Evolutionary conservation across 1,139 yeast genomes (phyloP), one percentile per base, ranked within the genome.

Genomic region (Yamadazyma atmosphaerica): DNA sequence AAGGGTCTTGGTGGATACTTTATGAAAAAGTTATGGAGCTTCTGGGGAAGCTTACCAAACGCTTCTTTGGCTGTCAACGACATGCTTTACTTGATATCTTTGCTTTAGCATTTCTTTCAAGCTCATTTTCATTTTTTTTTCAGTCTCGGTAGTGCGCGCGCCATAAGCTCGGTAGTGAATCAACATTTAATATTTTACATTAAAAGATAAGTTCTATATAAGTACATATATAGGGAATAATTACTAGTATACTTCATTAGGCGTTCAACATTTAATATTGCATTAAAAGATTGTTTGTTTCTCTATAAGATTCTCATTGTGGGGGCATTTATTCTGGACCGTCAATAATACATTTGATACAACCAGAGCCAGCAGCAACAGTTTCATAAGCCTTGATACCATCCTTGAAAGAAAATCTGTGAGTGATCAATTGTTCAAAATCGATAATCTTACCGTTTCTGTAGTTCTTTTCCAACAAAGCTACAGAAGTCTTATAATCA

Each of bases 1-100:
- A 79, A 79, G n/a, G 95, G 92, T 30, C 84, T 68, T 12, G 98
- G 98, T 31, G 98, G 98, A 55, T 81, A 86, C 58, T 79, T 83
- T 41, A 79, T 69, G 67, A 90, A 89, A 63, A 90, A 90, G 52
- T 71, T 77, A 58, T 82, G 86, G 36, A 90, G 74, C 55, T 77
- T 78, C 43, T 65, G 68, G 12, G 98, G 98, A 38, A 90, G 80
- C 55, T 73, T 74, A 35, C 72, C 60, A 52, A 83, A 81, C 30
- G 68, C 76, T 51, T 63, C 70, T 54, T 59, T 58, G 8, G 65
- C 32, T 11, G 62, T 58, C 38, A 63, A 51, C 7, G 64, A 52
- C 63, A 58, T 59, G 32, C 11, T 45, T 26, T 13, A n/a, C n/a
- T 5, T n/a, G 7, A 10, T 6, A 8, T 23, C 5, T 21, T 7